These are phyloP conservation scores for Acorus gramineus DNA, from an alignment of 106 monocot genomes.

Conservation along the genomic window DNA sequence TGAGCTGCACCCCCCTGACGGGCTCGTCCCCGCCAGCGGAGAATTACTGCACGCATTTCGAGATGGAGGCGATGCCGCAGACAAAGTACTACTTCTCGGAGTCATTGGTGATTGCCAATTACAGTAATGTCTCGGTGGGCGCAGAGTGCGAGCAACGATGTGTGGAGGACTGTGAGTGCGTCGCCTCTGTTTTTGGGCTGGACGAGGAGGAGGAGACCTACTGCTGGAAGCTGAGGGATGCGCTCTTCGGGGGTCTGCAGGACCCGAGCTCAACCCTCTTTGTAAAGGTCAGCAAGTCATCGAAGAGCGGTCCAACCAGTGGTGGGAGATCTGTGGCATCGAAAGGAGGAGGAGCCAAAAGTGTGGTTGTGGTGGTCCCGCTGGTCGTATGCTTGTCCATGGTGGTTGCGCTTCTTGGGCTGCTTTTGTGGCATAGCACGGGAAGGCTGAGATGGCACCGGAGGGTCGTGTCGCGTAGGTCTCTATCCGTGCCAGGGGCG, in stretches of 20 bases:
- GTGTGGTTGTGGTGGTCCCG: constrained; percentile 14
- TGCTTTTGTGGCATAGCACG: constrained; percentile 12
- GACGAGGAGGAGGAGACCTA: constrained; percentile 9
- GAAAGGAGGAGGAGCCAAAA: neutral
- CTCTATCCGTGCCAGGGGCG: neutral
- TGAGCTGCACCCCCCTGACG: constrained; percentile 9
- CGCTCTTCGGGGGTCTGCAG: constrained; percentile 33
- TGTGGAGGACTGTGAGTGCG: constrained; percentile 19
- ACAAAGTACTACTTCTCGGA: constrained; percentile 33
- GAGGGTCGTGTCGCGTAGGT: neutral
- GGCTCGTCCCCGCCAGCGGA: neutral
- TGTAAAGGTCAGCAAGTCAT: constrained; percentile 12
- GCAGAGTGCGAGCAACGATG: constrained; percentile 14
- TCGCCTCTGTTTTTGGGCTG: constrained; percentile 24
- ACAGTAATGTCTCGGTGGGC: constrained; percentile 6
- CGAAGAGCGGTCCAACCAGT: neutral
- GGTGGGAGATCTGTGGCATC: neutral
- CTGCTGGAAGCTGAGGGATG: constrained; percentile 26
- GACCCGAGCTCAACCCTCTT: constrained; percentile 32
- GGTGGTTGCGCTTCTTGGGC: constrained; percentile 13
- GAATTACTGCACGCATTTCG: neutral
- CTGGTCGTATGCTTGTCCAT: constrained; percentile 23
- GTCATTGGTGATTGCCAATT: constrained; percentile 22
- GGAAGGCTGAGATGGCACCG: constrained; percentile 1
- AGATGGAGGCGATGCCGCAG: constrained; percentile 20